Base-by-base conservation (phyloP, 805 yeast species). In the Hanseniaspora meyeri region DNA sequence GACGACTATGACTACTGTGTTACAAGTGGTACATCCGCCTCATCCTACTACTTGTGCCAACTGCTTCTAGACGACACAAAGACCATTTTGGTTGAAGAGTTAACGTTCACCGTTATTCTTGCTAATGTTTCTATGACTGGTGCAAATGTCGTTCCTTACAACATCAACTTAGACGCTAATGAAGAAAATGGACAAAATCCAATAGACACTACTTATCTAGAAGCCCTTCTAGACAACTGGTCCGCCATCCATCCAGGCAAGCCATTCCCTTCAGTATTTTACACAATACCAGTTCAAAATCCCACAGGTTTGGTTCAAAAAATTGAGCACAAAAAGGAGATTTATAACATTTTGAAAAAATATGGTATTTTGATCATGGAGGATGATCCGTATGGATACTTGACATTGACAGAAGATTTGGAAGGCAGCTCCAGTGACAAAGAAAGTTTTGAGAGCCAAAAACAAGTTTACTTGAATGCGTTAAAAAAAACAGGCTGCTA, bases 201-300 rank as follows among this genome's bases (percentile, higher is more conserved):
- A 67, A 72, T 79, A 37, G 82, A 81, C 62, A 67, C 73, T 55
- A 79, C 72, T 0, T 74, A 75, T 57, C 63, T 83, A 61, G 65
- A 68, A 5, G 58, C 77, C 24, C 60, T 80, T 58, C 70, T 83
- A 57, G 79, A 74, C 16, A 80, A 80, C 62, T 83, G 88, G 88
- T 67, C 65, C 1, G 62, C 69, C 1, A 51, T 64, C n/a, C 67
- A 77, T 37, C 81, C 83, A 3, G 76, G 32, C 9, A 69, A 70
- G 43, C 77, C 79, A 58, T 78, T 70, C 60, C 87, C 88, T 29
- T 80, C 77, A 62, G 74, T 76, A 0, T 65, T 82, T 37, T 82
- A 82, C 66, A 80, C 85, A 7, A 80, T 82, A 61, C 78, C 85
- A 39, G 80, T 82, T n/a, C 88, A 82, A 63, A 82, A 82, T 65